Conservation (phyloP, 352 stramenopile genomes). For the Globisporangium irregulare region DNA sequence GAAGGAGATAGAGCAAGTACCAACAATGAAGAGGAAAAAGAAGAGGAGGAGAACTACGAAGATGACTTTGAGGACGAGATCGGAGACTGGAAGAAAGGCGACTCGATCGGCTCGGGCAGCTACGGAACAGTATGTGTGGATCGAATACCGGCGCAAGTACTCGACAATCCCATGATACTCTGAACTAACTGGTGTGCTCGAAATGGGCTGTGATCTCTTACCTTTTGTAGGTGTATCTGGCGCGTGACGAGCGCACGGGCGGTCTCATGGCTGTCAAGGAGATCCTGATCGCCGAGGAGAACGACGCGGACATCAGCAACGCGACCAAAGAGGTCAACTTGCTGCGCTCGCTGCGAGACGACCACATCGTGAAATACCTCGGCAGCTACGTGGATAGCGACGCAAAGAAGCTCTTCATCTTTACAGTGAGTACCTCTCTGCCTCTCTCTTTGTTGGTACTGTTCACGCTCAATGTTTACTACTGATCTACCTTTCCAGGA, state of each 20-base stretch:
- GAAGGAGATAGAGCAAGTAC: neutral
- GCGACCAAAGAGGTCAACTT: slow-evolving; percentile 84
- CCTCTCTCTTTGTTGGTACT: neutral
- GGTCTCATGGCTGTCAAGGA: slow-evolving; percentile 85
- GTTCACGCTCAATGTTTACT: neutral
- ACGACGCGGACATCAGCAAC: slow-evolving; percentile 29
- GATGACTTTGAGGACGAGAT: slow-evolving; percentile 46
- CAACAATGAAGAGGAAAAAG: neutral
- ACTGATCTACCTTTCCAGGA: slow-evolving; percentile 29
- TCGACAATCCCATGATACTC: neutral
- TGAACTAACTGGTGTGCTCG: neutral
- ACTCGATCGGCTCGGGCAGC: slow-evolving; percentile 55
- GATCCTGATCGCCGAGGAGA: slow-evolving; percentile 42
- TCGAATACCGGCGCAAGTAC: neutral
- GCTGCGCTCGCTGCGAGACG: slow-evolving; percentile 82
- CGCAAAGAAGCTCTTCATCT: slow-evolving; percentile 83
- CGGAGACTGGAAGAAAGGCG: slow-evolving; percentile 55
- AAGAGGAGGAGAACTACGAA: slow-evolving; percentile 30
- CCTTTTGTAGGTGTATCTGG: slow-evolving; percentile 72
- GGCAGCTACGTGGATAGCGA: slow-evolving; percentile 76
- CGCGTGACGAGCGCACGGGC: slow-evolving; percentile 88
- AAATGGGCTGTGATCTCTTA: neutral
- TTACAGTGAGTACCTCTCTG: slow-evolving; percentile 34
- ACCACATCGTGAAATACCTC: slow-evolving; percentile 92
- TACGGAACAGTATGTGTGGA: slow-evolving; percentile 47